Evolutionary conservation across 1,139 yeast genomes (phyloP).

Genomic region (Protomyces macrosporus): DNA sequence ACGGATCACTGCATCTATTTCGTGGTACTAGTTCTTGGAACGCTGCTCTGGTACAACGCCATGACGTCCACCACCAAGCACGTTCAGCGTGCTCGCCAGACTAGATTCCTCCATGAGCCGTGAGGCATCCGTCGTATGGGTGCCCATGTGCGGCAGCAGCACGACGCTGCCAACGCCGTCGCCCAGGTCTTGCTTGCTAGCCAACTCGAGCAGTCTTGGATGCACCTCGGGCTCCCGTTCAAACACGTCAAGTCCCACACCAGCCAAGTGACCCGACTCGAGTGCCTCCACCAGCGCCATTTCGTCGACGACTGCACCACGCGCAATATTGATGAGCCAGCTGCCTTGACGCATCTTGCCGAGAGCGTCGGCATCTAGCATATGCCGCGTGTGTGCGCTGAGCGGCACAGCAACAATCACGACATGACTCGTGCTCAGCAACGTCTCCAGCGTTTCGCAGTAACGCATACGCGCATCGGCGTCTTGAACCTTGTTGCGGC

Average conservation of each 20-base stretch:
- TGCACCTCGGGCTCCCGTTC: constrained; percentile 49
- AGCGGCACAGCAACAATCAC: constrained; percentile 61
- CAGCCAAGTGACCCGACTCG: constrained; percentile 58
- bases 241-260: constrained; percentile 74
- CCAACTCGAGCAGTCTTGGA: neutral
- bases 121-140: constrained; percentile 58
- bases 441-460: constrained; percentile 54
- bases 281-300: constrained; percentile 54
- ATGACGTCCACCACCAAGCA: constrained; percentile 4
- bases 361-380: constrained; percentile 50
- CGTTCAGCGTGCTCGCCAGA: constrained; percentile 40
- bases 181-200: neutral
- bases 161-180: constrained; percentile 40
- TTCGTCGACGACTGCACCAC: constrained; percentile 68
- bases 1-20: too few species aligned
- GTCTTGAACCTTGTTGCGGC: constrained; percentile 43
- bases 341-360: constrained; percentile 60
- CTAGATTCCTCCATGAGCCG: constrained; percentile 54
- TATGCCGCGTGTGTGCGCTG: constrained; percentile 53
- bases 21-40: neutral
- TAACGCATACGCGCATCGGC: constrained; percentile 49
- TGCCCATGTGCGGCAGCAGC: constrained; percentile 73
- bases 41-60: constrained; percentile 19
- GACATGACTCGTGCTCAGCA: constrained; percentile 52
- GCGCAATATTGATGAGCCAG: constrained; percentile 60